Evolutionary conservation across 257 asterid genomes (phyloP), one percentile per base, ranked within the genome.

Genomic region (Salvia rosmarinus): DNA sequence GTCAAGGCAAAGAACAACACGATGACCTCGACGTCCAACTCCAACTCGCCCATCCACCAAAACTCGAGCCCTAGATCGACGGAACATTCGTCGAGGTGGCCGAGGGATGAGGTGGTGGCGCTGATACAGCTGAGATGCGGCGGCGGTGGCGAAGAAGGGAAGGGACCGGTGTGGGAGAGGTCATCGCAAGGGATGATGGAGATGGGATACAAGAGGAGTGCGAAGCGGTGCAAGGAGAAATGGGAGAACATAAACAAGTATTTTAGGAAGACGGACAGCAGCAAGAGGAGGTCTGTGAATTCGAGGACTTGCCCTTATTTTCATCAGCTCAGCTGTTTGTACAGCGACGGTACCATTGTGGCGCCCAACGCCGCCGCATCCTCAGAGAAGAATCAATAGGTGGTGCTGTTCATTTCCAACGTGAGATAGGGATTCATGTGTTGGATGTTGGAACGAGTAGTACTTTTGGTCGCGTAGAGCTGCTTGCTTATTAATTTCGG

Each of bases 211-310:
- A 80, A 75, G 9, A 89, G 97, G 51, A 91, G 81, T 75, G 85
- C 90, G 39, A 91, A 87, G 63, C 83, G 96, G 75, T 91, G 96
- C 82, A 91, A 91, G 34, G 96, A 91, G 86, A 91, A 91, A 78
- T 91, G 96, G 97, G 97, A 91, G 78, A 91, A 91, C 70, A 91
- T 91, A 51, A 91, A 91, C 78, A 91, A 91, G 61, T 89, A 91
- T 70, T 89, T 87, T 71, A 87, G 95, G 77, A 91, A 89, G 80
- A 89, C 92, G 0, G 93, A 91, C 42, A 80, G 77, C 76, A 87
- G 77, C 82, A 91, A 89, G 89, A 91, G 84, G 82, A 86, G 97
- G 89, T 79, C 93, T 7, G 37, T 79, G 49, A 93, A 85, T 17
- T 87, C 97, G 11, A 87, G 96, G 70, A 91, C 96, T 7, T 91